Conservation (phyloP, 305 asterid species). For the Solanum chacoense region DNA sequence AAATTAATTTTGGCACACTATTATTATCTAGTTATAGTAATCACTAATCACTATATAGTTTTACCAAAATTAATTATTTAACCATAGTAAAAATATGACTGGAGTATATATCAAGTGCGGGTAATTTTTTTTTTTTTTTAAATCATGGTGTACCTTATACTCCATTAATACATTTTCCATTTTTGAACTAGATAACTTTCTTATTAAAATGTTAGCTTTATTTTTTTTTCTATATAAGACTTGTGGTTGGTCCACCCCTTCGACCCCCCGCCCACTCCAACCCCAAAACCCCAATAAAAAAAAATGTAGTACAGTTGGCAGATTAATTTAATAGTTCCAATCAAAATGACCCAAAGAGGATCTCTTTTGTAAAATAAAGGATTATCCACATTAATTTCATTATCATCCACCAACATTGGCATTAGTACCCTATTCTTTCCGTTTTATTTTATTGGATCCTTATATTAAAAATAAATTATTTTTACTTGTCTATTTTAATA, state of each 20-base stretch:
- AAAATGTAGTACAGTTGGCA: neutral
- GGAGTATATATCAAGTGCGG: neutral
- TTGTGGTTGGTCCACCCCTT: neutral
- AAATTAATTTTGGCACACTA: neutral
- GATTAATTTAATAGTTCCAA: neutral
- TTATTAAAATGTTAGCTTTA: neutral
- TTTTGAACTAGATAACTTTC: neutral
- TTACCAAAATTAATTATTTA: neutral
- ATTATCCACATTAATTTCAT: neutral
- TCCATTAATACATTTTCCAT: neutral
- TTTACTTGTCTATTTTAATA: too few relatives aligned
- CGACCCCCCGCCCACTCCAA: too few relatives aligned
- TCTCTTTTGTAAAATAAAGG: neutral
- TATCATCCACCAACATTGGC: neutral
- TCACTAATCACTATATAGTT: neutral
- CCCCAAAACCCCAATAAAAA: neutral
- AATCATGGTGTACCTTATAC: neutral
- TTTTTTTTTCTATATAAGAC: neutral
- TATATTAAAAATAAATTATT: neutral
- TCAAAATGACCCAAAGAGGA: neutral
- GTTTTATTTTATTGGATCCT: neutral
- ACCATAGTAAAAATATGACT: neutral
- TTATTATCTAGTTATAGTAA: neutral
- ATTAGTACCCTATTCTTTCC: neutral
- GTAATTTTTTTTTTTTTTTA: neutral